A percentile compares a stretch with the other conserved stretches of the same genome.
Evolutionary conservation across 176 grass and related monocot genomes (phyloP).

Genomic region (Oryza nivara): DNA sequence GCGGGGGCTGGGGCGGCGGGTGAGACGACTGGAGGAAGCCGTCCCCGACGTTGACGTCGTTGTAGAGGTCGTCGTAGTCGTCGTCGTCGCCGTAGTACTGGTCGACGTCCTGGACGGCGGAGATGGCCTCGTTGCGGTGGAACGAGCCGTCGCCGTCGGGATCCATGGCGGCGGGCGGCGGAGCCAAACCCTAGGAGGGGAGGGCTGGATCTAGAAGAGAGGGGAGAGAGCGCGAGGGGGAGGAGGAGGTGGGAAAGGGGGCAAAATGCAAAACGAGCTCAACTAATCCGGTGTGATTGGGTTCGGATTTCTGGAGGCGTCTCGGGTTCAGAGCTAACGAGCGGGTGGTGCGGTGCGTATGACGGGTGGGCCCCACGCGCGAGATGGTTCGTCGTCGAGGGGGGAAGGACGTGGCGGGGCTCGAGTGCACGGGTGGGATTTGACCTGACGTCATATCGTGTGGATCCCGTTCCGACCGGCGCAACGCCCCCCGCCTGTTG

Average conservation of each 20-base stretch:
- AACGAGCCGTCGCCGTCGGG: slow-evolving; percentile 48
- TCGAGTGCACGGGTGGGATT: not conserved
- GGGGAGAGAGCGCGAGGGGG: not conserved
- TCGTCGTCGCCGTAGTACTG: slow-evolving; percentile 89
- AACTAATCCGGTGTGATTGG: not conserved
- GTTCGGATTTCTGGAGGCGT: not conserved
- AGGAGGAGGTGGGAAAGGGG: not conserved
- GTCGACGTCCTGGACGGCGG: slow-evolving; percentile 64
- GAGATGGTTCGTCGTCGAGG: slow-evolving; percentile 4
- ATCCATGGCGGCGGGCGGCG: slow-evolving; percentile 29
- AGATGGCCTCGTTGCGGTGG: slow-evolving; percentile 69
- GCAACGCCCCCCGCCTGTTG: too few relatives aligned
- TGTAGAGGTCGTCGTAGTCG: slow-evolving; percentile 78
- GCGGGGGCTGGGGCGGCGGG: not conserved
- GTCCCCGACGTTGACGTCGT: slow-evolving; percentile 80
- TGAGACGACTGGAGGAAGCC: slow-evolving; percentile 56
- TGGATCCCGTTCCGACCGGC: too few relatives aligned
- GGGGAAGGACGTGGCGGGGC: not conserved
- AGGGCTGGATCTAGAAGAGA: slow-evolving; percentile 9
- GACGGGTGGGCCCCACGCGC: slow-evolving; percentile 9
- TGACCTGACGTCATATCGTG: not conserved
- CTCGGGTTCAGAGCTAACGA: not conserved
- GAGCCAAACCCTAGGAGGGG: slow-evolving; percentile 22
- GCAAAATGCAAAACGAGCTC: not conserved
- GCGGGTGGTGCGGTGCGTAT: not conserved